Percentiles rank a stretch among this genome's conserved stretches.
Conservation (phyloP, 1,284 basidiomycete genomes). For the Filobasidium uniguttulatum region DNA sequence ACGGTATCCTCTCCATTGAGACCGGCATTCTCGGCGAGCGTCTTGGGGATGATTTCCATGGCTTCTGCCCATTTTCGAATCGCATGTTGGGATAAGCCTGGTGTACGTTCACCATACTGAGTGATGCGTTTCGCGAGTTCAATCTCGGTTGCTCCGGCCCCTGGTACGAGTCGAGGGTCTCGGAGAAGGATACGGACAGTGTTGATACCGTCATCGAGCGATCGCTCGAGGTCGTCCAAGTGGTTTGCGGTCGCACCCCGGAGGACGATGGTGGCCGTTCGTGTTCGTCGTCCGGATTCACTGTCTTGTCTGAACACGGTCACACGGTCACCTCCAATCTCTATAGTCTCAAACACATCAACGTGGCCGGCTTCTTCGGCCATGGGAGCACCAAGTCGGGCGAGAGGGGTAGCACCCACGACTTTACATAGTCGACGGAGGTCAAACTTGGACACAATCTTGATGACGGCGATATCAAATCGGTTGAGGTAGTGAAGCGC, state of each 20-base stretch:
- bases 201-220: constrained; percentile 93
- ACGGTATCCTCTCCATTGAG: constrained; percentile 87
- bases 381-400: constrained; percentile 86
- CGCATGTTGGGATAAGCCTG: constrained; percentile 85
- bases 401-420: constrained; percentile 88
- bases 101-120: constrained; percentile 72
- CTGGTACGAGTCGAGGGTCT: constrained; percentile 79
- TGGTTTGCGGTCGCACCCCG: constrained; percentile 93
- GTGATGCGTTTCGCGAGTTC: constrained; percentile 76
- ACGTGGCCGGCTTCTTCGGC: constrained; percentile 91
- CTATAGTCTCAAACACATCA: constrained; percentile 87
- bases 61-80: constrained; percentile 83
- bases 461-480: constrained; percentile 83
- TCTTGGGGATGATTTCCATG: constrained; percentile 84
- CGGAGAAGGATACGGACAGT: constrained; percentile 89
- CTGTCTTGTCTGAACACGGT: constrained; percentile 92
- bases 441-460: constrained; percentile 97
- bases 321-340: constrained; percentile 95
- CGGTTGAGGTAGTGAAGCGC: constrained; percentile 95
- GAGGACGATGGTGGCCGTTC: constrained; percentile 85
- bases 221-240: constrained; percentile 88
- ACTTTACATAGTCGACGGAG: constrained; percentile 86
- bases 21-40: constrained; percentile 91
- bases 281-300: constrained; percentile 57
- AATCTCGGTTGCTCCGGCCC: constrained; percentile 86